A percentile compares a stretch with the other conserved stretches of the same genome.
Evolutionary conservation across 148 eudicot genomes (phyloP).

Genomic region (Rhododendron vialii): DNA sequence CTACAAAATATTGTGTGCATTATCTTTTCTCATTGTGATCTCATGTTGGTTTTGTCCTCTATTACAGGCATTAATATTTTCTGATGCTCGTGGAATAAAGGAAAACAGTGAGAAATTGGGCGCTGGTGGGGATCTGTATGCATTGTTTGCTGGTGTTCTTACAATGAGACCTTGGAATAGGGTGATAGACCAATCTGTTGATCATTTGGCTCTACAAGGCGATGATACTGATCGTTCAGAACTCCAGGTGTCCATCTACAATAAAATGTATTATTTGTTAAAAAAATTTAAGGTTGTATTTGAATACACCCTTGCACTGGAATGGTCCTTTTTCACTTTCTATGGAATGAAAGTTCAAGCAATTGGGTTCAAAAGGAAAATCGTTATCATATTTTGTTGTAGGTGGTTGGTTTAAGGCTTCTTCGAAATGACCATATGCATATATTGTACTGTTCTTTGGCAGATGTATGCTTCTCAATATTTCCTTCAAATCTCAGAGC

Average conservation of each 20-base stretch:
- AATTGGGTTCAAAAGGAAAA: background rate
- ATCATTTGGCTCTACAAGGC: constrained; percentile 85
- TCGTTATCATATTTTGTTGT: background rate
- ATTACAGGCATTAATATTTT: constrained; percentile 74
- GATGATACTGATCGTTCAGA: constrained; percentile 67
- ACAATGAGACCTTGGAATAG: constrained; percentile 96
- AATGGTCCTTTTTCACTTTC: background rate
- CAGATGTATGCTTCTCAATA: constrained; percentile 97
- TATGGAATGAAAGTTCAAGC: background rate
- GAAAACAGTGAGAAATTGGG: constrained; percentile 77
- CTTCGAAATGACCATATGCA: background rate
- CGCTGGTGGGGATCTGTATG: constrained; percentile 94
- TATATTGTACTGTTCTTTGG: constrained; percentile 10
- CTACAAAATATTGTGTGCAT: background rate
- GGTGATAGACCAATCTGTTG: constrained; percentile 80
- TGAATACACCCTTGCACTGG: background rate
- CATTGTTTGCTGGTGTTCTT: constrained; percentile 82
- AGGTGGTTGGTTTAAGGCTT: background rate
- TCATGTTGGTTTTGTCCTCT: background rate
- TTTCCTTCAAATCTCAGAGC: constrained; percentile 89
- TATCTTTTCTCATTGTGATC: background rate
- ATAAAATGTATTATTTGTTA: background rate
- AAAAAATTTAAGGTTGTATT: background rate
- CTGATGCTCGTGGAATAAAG: constrained; percentile 82
- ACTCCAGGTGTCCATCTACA: constrained; percentile 57